Base-by-base conservation (phyloP, 345 rosid genomes). In the Camelina laxa region DNA sequence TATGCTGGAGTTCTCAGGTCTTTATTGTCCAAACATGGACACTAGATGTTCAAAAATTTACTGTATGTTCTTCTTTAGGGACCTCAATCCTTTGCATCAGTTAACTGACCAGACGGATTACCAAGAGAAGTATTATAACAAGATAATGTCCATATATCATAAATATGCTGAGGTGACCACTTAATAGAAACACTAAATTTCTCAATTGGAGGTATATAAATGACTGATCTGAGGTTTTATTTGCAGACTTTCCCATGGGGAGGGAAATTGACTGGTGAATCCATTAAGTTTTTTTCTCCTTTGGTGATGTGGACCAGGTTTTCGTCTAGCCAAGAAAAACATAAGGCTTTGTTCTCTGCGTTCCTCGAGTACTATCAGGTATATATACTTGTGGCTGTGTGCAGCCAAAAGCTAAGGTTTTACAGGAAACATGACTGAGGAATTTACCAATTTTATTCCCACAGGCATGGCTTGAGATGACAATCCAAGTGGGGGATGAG, bases 241-340 rank as follows among this genome's bases (percentile, higher is more conserved):
- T 27, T 88, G 89, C 88, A 94, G 98, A 84, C 85, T 79, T 88
- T 94, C 61, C 95, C 95, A 14, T 94, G 98, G 98, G 98, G 98
- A 74, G 98, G 98, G 35, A 89, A 90, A 81, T 84, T 94, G 69
- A 91, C 98, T 0, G 85, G 90, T 45, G 98, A 94, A 76, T 94
- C 97, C 21, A 74, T 91, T 49, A 84, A 83, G 73, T 77, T 44
- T 50, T 75, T 77, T 42, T 77, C 80, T 0, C 80, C 80, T 31
- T 42, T 77, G 57, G 81, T 77, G 68, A 72, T 77, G 61, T 77
- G 81, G 77, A 77, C 77, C 0, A 77, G 61, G 31, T 77, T 77
- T 50, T 58, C 81, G 4, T 77, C 81, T 13, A 77, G 69, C 68
- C 73, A 59, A 65, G 81, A 77, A 15, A 72, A 51, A 5, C 73